phyloP scores from a whole-genome alignment of 768 basidiomycete genomes.

The Cystoderma amianthinum region DNA sequence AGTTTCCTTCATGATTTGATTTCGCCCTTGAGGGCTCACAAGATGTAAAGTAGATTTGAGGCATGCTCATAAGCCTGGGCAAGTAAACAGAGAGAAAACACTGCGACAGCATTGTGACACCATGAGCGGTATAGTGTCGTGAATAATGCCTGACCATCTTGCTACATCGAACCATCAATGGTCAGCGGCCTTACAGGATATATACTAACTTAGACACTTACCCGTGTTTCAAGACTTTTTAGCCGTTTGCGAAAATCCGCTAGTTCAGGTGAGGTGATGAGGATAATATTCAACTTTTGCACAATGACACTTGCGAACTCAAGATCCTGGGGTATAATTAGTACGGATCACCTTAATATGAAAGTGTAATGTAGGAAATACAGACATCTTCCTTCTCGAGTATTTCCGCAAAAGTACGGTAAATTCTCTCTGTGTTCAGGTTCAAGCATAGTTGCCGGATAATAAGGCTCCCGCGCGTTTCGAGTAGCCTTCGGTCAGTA shows the following conservation, averaged over 20 bases:
- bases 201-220: constrained; percentile 24
- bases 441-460: constrained; percentile 92
- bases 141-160: constrained; percentile 96
- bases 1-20: constrained; percentile 1
- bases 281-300: constrained; percentile 92
- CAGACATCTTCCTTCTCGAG: constrained; percentile 94
- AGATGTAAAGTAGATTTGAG: constrained; percentile 90
- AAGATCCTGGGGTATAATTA: constrained; percentile 56
- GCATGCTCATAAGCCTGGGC: constrained; percentile 99
- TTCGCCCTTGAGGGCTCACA: constrained; percentile 39
- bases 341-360: not conserved
- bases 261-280: constrained; percentile 95
- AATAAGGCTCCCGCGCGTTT: constrained; percentile 90
- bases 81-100: constrained; percentile 91
- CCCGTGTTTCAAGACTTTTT: constrained; percentile 90
- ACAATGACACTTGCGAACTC: constrained; percentile 98
- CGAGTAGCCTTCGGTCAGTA: constrained; percentile 85
- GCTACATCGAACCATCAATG: constrained; percentile 29
- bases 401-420: constrained; percentile 93
- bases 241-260: constrained; percentile 88
- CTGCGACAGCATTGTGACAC: constrained; percentile 98
- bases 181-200: not conserved
- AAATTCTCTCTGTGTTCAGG: constrained; percentile 93
- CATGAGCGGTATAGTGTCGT: constrained; percentile 92
- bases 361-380: constrained; percentile 4